These are phyloP conservation scores for Francoa sonchifolia DNA, from an alignment of 441 rosid species.

Conservation along the genomic window DNA sequence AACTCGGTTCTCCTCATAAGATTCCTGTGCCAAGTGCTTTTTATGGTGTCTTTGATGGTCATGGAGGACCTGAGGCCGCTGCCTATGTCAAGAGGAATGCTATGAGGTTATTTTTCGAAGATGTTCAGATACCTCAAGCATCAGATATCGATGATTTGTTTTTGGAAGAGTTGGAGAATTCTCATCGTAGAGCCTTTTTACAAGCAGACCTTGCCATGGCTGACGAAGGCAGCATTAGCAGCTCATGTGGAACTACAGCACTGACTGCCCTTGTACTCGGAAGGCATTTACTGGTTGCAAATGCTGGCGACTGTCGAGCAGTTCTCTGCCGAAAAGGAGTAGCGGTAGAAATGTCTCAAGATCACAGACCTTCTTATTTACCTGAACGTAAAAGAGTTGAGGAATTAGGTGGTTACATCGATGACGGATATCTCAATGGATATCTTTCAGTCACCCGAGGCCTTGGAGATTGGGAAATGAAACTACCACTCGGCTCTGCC, in stretches of 20 bases:
- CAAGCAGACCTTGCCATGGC: conserved; percentile 68
- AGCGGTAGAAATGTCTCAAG: conserved; percentile 63
- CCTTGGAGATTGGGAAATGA: conserved; percentile 72
- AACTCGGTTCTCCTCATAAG: conserved; percentile 46
- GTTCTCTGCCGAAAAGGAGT: conserved; percentile 57
- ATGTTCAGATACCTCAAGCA: conserved; percentile 29
- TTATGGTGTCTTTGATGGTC: conserved; percentile 90
- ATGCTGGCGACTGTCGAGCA: conserved; percentile 75
- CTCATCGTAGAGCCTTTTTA: conserved; percentile 48
- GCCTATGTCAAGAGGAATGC: conserved; percentile 58
- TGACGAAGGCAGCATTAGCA: conserved; percentile 37
- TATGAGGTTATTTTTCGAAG: conserved; percentile 55
- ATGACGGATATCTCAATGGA: conserved; percentile 48
- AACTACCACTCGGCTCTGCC: conserved; percentile 37
- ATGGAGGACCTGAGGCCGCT: conserved; percentile 79
- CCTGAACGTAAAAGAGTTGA: conserved; percentile 56
- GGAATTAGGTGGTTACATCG: conserved; percentile 36
- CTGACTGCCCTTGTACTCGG: conserved; percentile 61
- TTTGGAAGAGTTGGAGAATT: conserved; percentile 47
- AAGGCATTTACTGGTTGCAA: conserved; percentile 54
- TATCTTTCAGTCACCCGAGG: conserved; percentile 52
- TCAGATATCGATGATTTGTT: conserved; percentile 31
- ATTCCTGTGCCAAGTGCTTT: conserved; percentile 48
- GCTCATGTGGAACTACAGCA: conserved; percentile 66
- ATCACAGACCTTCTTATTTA: conserved; percentile 42